Conservation (phyloP, 164 flowering plant genomes). For the Vitis riparia region DNA sequence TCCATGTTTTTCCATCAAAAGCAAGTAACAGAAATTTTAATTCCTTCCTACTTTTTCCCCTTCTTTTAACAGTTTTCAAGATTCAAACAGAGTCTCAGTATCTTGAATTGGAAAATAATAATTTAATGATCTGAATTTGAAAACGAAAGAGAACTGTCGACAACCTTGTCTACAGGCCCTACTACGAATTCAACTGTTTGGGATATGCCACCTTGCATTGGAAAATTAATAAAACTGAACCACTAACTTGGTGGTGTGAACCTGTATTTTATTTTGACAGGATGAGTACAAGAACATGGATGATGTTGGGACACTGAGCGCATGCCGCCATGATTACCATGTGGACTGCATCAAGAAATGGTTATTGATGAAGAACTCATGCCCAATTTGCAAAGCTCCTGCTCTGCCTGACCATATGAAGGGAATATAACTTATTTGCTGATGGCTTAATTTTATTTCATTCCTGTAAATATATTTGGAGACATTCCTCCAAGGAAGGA, state of each 20-base stretch:
- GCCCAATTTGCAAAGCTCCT: constrained; percentile 70
- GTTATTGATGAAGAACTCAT: constrained; percentile 62
- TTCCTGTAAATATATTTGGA: constrained; percentile 14
- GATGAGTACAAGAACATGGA: constrained; percentile 62
- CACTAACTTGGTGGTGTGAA: background rate
- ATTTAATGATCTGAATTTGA: background rate
- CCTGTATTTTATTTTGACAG: constrained; percentile 30
- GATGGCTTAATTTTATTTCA: background rate
- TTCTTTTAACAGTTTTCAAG: too few species aligned
- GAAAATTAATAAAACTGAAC: background rate
- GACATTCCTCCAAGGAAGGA: constrained; percentile 4
- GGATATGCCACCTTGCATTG: too few species aligned
- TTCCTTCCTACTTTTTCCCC: too few species aligned
- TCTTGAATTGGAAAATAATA: too few species aligned
- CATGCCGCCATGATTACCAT: constrained; percentile 62
- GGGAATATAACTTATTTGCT: constrained; percentile 7
- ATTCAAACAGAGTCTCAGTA: too few species aligned
- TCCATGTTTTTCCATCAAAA: too few species aligned
- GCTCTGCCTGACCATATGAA: constrained; percentile 34
- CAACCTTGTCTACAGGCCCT: too few species aligned
- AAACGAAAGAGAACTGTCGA: background rate
- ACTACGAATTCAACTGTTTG: too few species aligned
- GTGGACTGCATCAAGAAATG: constrained; percentile 57
- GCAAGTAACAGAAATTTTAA: too few species aligned
- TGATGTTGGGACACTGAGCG: constrained; percentile 37